Base-by-base conservation (phyloP, 345 rosid genomes). In the Isatis tinctoria region DNA sequence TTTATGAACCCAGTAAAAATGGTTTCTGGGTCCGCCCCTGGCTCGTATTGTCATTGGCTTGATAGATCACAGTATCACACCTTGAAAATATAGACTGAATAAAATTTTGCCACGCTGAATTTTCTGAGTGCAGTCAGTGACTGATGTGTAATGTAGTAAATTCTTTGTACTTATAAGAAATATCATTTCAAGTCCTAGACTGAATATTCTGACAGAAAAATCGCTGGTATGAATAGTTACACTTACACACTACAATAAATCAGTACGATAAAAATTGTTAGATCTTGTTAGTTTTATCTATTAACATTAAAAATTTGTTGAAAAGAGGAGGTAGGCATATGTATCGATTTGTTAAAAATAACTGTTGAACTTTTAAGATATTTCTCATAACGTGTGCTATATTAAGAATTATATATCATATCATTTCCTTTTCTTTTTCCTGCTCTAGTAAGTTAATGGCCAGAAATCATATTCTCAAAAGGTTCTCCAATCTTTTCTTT, bases 81-180 rank as follows among this genome's bases (percentile, higher is more conserved):
- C 68, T 63, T 49, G 68, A 37, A 58, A 24, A 18, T 48, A 57
- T 58, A 47, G 33, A 16, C 40, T 36, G 72, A 36, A 36, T 26
- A 48, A 47, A 35, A 28, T 1, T 8, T 17, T 12, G 60, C 35
- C 78, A 57, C 65, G 60, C 36, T 27, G 17, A 9, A 59, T 22
- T 44, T 59, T 52, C 48, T 48, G 7, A 48, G 67, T 74, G 60
- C 16, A 45, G 10, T 48, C 33, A 66, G 10, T 74, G 60, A 66
- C 60, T 27, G 39, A 47, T 74, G 67, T 36, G 67, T 35, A 45
- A 65, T 74, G 65, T 60, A 61, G 69, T 61, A 22, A 58, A 36
- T 33, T 70, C 8, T 70, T 45, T 10, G 36, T 60, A 70, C 17
- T 10, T n/a, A 4, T 45, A 45, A 2, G 6, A 14, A 60, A 26